Evolutionary conservation across 768 basidiomycete genomes (phyloP).

Genomic region (Porphyrellus cyaneotinctus): DNA sequence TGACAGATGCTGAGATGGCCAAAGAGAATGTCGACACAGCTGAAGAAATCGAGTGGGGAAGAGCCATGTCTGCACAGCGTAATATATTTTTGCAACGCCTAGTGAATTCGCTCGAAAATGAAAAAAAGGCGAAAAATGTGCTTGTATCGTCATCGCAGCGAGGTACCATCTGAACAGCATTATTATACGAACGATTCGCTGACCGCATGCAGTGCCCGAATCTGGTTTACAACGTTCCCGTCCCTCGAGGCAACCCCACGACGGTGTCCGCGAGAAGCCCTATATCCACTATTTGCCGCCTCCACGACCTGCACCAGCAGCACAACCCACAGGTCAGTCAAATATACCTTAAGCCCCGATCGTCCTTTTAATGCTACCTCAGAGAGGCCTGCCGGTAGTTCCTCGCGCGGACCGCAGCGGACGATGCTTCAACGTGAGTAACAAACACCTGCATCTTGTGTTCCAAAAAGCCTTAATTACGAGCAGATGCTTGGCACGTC

Average conservation of each 20-base stretch:
- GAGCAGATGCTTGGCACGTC: conserved; percentile 69
- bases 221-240: conserved; percentile 26
- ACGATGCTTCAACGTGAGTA: conserved; percentile 45
- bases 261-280: conserved; percentile 29
- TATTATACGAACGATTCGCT: conserved; percentile 3
- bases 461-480: neutral
- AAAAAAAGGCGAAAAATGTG: conserved; percentile 44
- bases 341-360: neutral
- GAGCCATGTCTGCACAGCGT: conserved; percentile 66
- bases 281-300: conserved; percentile 34
- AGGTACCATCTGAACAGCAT: conserved; percentile 12
- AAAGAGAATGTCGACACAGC: conserved; percentile 74
- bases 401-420: conserved; percentile 30
- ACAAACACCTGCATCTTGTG: neutral
- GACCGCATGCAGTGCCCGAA: conserved; percentile 21
- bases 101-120: conserved; percentile 50
- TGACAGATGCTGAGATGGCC: conserved; percentile 51
- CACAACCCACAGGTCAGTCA: conserved; percentile 23
- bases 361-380: conserved; percentile 2
- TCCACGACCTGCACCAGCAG: conserved; percentile 16
- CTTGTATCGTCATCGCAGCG: conserved; percentile 29
- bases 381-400: conserved; percentile 17
- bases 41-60: conserved; percentile 78
- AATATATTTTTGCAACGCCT: conserved; percentile 69
- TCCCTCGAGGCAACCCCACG: conserved; percentile 19